These are phyloP conservation scores for Aspergillus alliaceus DNA, from an alignment of 2,329 filamentous ascomycete genomes.

Conservation along the genomic window DNA sequence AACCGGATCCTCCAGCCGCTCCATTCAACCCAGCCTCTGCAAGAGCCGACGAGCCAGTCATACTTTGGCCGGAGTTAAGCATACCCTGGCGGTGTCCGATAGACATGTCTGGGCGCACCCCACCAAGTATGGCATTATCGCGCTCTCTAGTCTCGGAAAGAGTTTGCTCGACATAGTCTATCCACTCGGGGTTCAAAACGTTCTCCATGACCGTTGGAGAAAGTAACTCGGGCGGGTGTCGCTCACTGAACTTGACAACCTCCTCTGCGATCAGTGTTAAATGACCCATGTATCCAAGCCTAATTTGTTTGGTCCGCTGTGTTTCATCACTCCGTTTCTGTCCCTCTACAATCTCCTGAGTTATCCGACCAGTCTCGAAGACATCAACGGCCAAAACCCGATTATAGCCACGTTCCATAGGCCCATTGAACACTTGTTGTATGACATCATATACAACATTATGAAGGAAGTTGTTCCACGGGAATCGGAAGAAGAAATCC, in stretches of 20 bases:
- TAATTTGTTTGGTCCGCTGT: conserved; percentile 79
- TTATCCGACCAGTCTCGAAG: conserved; percentile 87
- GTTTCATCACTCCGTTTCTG: conserved; percentile 84
- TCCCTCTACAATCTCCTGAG: conserved; percentile 86
- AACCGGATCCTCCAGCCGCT: conserved; percentile 48
- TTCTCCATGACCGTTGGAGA: conserved; percentile 82
- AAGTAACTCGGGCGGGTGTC: conserved; percentile 83
- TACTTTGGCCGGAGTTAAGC: conserved; percentile 58
- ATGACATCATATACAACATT: conserved; percentile 99
- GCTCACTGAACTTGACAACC: conserved; percentile 96
- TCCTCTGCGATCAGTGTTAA: conserved; percentile 96
- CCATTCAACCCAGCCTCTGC: conserved; percentile 80
- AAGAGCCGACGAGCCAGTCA: conserved; percentile 66
- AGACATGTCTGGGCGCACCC: conserved; percentile 86
- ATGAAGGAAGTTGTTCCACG: conserved; percentile 99
- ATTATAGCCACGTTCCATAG: conserved; percentile 95
- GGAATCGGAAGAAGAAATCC: conserved; percentile 98
- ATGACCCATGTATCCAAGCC: conserved; percentile 98
- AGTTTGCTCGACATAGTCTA: conserved; percentile 90
- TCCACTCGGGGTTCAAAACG: conserved; percentile 87
- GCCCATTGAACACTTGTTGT: conserved; percentile 97
- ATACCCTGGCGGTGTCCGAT: conserved; percentile 74
- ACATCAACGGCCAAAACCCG: conserved; percentile 85
- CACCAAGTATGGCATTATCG: conserved; percentile 96
- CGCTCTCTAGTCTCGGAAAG: conserved; percentile 90